These are phyloP conservation scores for Pyrenophora teres DNA, from an alignment of 2,329 filamentous ascomycete species.

Conservation along the genomic window DNA sequence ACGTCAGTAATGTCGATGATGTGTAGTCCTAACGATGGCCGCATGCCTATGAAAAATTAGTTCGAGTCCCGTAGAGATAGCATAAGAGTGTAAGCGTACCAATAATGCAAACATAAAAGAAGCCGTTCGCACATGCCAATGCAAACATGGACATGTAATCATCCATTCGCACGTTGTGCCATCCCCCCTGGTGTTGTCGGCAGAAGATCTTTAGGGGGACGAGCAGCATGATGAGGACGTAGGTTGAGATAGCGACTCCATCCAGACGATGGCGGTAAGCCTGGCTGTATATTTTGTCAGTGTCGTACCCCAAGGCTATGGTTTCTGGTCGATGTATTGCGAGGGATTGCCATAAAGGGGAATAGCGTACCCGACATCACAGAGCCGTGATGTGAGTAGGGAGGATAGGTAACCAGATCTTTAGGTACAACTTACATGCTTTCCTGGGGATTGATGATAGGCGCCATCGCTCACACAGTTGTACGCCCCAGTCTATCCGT, in stretches of 20 bases:
- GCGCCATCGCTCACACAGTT: conserved; percentile 6
- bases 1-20: conserved; percentile 12
- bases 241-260: conserved; percentile 28
- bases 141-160: conserved; percentile 25
- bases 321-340: conserved; percentile 4
- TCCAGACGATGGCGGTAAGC: conserved; percentile 24
- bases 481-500: background rate
- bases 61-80: background rate
- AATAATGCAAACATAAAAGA: conserved; percentile 26
- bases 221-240: conserved; percentile 26
- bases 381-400: background rate
- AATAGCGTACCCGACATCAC: background rate
- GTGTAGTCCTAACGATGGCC: conserved; percentile 18
- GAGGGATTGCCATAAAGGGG: background rate
- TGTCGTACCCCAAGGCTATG: background rate
- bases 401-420: background rate
- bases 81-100: conserved; percentile 13
- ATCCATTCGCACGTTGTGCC: conserved; percentile 27
- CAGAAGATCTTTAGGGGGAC: conserved; percentile 34
- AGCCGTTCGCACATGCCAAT: conserved; percentile 21
- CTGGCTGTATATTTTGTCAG: conserved; percentile 3
- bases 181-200: conserved; percentile 24
- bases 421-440: conserved; percentile 13
- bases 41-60: conserved; percentile 17
- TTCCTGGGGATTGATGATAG: conserved; percentile 13